Evolutionary conservation across 2,329 filamentous ascomycete species (phyloP).

Genomic region (Phyllosticta ampelicida): DNA sequence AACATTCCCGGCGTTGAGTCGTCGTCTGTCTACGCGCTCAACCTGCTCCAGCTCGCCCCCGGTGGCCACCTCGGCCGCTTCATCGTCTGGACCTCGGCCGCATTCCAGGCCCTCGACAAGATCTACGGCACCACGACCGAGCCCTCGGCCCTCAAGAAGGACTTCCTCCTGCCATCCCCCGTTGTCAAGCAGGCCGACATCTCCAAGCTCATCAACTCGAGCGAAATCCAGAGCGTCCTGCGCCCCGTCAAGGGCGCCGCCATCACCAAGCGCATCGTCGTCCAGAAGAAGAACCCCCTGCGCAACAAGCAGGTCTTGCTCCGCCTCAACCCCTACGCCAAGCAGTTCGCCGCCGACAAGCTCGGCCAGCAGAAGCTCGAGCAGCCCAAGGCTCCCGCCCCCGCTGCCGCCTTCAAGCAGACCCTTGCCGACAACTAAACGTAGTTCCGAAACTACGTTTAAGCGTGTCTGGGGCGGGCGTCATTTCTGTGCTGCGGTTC

Average conservation of each 20-base stretch:
- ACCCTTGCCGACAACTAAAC: conserved; percentile 40
- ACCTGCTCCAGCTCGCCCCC: conserved; percentile 97
- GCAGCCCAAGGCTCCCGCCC: conserved; percentile 48
- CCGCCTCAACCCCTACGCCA: conserved; percentile 95
- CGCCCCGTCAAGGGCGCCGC: conserved; percentile 82
- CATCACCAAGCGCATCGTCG: conserved; percentile 75
- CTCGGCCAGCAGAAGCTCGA: conserved; percentile 60
- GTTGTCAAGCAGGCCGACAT: conserved; percentile 91
- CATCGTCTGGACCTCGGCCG: conserved; percentile 96
- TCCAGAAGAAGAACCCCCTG: conserved; percentile 99
- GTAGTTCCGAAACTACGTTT: conserved; percentile 11
- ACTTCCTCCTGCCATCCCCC: conserved; percentile 93
- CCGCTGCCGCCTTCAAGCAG: conserved; percentile 41
- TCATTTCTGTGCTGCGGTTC: not conserved
- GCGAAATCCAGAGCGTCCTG: conserved; percentile 94
- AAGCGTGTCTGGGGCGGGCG: not conserved
- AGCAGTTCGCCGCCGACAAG: conserved; percentile 78
- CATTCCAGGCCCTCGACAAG: conserved; percentile 91
- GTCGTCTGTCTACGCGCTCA: conserved; percentile 81
- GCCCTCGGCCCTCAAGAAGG: conserved; percentile 91
- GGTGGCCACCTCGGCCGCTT: conserved; percentile 98
- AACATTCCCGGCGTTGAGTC: conserved; percentile 99
- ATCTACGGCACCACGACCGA: conserved; percentile 92
- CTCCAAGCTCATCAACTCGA: conserved; percentile 96
- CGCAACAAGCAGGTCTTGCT: conserved; percentile 98